phyloP scores from a whole-genome alignment of 179 eudicot species.

The Corrigiola litoralis region DNA sequence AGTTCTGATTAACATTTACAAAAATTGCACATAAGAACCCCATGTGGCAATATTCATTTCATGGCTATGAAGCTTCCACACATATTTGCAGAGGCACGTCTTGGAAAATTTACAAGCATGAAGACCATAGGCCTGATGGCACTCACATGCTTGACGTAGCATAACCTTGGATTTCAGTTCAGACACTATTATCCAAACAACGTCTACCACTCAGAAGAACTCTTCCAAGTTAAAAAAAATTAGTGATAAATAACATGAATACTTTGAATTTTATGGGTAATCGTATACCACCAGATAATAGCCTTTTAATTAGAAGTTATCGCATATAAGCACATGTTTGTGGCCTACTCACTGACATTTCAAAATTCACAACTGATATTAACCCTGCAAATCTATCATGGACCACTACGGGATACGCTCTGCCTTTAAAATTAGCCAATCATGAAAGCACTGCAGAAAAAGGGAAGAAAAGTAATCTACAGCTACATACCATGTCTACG shows the following conservation, averaged over 20 bases:
- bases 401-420: neutral
- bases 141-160: neutral
- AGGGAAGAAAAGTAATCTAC: neutral
- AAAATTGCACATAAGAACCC: no score
- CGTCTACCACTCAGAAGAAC: neutral
- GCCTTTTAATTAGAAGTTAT: no score
- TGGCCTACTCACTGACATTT: neutral
- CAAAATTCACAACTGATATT: neutral
- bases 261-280: no score
- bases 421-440: neutral
- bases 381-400: neutral
- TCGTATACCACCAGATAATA: no score
- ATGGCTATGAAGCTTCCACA: neutral
- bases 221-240: no score
- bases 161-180: neutral
- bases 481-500: slow-evolving; percentile 47
- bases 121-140: neutral
- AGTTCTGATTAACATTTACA: no score
- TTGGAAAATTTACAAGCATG: neutral
- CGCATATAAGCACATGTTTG: no score
- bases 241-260: no score
- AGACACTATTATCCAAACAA: neutral
- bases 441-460: neutral
- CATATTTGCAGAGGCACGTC: neutral
- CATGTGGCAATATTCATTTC: slow-evolving; percentile 1